Evolutionary conservation across 805 yeast species (phyloP).

Genomic region (Teunomyces tritomae): DNA sequence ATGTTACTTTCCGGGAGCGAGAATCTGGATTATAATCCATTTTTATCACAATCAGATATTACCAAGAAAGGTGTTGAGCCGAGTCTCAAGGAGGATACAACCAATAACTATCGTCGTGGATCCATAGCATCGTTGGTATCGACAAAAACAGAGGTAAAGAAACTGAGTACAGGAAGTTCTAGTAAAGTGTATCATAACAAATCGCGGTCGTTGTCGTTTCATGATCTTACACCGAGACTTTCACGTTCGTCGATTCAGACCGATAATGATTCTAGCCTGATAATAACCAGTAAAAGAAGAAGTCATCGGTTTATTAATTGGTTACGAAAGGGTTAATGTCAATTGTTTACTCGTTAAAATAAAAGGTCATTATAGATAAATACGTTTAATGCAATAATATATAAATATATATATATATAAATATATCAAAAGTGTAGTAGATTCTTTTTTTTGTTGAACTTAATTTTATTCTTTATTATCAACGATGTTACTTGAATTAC

Average conservation of each 20-base stretch:
- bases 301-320: slow-evolving; percentile 21
- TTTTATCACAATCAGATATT: not conserved
- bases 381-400: not conserved
- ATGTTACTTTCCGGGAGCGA: not conserved
- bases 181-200: slow-evolving; percentile 14
- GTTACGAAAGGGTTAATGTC: slow-evolving; percentile 19
- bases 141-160: not conserved
- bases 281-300: slow-evolving; percentile 13
- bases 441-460: not conserved
- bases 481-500: slow-evolving; percentile 26
- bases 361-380: not conserved
- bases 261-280: slow-evolving; percentile 6
- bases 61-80: not conserved
- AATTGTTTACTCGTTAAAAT: not conserved
- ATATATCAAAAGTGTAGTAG: no score
- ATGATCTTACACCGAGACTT: slow-evolving; percentile 17
- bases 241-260: slow-evolving; percentile 8
- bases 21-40: not conserved
- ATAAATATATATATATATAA: not conserved
- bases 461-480: not conserved
- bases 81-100: no score
- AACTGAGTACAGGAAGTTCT: not conserved
- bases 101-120: no score
- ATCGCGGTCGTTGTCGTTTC: slow-evolving; percentile 21
- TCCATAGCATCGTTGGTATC: slow-evolving; percentile 5